Percentiles rank a stretch among this genome's conserved stretches.
phyloP scores from a whole-genome alignment of 257 asterid genomes.

The Solanum gandarillasii region DNA sequence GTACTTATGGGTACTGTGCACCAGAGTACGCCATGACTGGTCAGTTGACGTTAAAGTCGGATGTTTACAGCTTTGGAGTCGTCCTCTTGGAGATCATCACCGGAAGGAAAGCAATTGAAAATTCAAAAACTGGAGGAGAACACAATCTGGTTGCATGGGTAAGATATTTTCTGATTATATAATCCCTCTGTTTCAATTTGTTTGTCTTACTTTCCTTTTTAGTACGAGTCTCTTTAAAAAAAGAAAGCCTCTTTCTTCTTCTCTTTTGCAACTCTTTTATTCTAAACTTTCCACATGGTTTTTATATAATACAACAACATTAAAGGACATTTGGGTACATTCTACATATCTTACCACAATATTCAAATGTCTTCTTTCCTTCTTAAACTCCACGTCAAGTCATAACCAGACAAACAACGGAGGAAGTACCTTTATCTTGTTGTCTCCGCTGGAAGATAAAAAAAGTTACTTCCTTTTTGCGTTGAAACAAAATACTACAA shows the following conservation, averaged over 20 bases:
- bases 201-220: background rate
- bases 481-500: background rate
- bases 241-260: background rate
- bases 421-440: background rate
- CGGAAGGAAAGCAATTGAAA: constrained; percentile 85
- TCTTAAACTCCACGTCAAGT: background rate
- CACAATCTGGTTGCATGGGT: constrained; percentile 88
- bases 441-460: background rate
- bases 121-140: constrained; percentile 57
- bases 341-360: background rate
- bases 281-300: background rate
- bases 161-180: constrained; percentile 6
- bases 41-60: constrained; percentile 84
- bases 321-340: background rate
- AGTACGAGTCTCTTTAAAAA: background rate
- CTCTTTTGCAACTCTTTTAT: background rate
- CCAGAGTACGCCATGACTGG: constrained; percentile 99
- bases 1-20: constrained; percentile 96
- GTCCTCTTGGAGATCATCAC: constrained; percentile 89
- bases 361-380: background rate
- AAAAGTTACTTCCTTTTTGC: background rate
- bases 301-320: background rate
- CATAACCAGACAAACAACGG: background rate
- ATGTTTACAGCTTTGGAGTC: constrained; percentile 94
- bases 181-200: background rate